A percentile compares a stretch with the other conserved stretches of the same genome.
Conservation (phyloP, 2,329 filamentous ascomycete genomes). For the Fusarium sp. region DNA sequence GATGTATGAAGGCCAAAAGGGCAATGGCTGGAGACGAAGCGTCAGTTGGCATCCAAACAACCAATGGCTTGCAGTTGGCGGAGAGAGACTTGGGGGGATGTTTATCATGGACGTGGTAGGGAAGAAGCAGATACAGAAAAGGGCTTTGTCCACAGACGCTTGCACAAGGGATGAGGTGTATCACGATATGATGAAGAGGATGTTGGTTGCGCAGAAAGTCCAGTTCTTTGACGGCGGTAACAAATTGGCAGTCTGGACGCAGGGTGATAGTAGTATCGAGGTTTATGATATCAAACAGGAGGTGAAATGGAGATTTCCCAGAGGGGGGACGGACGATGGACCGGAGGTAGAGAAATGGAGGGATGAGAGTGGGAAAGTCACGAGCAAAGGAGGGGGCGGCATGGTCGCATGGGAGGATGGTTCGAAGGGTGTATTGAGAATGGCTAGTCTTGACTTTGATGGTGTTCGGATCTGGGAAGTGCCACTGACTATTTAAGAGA, state of each 20-base stretch:
- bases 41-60: conserved; percentile 24
- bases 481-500: conserved; percentile 4
- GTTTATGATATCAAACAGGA: conserved; percentile 16
- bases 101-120: conserved; percentile 2
- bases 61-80: conserved; percentile 15
- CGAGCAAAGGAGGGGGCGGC: background rate
- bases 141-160: conserved; percentile 9
- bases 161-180: background rate
- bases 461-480: conserved; percentile 23
- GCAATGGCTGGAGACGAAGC: conserved; percentile 7
- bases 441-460: conserved; percentile 25
- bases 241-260: conserved; percentile 11
- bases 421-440: background rate
- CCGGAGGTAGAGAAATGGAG: conserved; percentile 14
- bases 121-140: conserved; percentile 10
- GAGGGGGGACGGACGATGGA: conserved; percentile 25
- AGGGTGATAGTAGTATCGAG: conserved; percentile 24
- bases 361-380: conserved; percentile 19
- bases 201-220: background rate
- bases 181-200: background rate
- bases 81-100: conserved; percentile 10
- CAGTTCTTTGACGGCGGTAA: conserved; percentile 21
- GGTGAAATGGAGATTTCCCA: conserved; percentile 25
- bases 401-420: conserved; percentile 27
- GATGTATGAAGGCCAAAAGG: background rate